Evolutionary conservation across 495 filamentous ascomycete genomes (phyloP).

Genomic region (Tuber indicum): DNA sequence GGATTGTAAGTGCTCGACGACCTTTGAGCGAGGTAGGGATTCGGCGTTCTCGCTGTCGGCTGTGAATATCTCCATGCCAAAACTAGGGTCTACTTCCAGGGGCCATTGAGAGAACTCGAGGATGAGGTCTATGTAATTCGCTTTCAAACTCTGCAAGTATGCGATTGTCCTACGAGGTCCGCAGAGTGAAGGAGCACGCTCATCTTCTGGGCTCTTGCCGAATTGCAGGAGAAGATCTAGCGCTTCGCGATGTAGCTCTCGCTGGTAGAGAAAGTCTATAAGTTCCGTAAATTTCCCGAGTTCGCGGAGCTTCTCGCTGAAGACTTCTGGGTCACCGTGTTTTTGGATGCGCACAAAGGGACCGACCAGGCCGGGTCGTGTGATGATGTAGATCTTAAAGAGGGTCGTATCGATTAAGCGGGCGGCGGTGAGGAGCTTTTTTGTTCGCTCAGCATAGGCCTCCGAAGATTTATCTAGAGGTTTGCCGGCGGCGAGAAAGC

Average conservation of each 20-base stretch:
- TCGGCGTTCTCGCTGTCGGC: constrained; percentile 94
- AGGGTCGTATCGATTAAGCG: constrained; percentile 84
- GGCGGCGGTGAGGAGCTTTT: constrained; percentile 65
- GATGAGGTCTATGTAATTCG: constrained; percentile 83
- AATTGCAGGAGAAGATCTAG: constrained; percentile 76
- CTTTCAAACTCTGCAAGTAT: constrained; percentile 84
- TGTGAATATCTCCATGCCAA: constrained; percentile 94
- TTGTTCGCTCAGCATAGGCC: constrained; percentile 57
- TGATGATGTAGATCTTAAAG: constrained; percentile 90
- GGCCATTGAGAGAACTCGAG: constrained; percentile 91
- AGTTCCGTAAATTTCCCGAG: constrained; percentile 84
- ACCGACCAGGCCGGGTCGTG: constrained; percentile 72
- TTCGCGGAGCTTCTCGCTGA: constrained; percentile 85
- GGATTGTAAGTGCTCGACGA: constrained; percentile 63
- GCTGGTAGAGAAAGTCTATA: constrained; percentile 94
- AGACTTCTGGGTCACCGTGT: constrained; percentile 92
- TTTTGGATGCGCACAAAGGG: constrained; percentile 94
- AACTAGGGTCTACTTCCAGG: constrained; percentile 58
- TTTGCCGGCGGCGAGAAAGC: constrained; percentile 44
- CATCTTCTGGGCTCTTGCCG: constrained; percentile 62
- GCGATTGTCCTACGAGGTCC: constrained; percentile 76
- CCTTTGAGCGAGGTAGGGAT: constrained; percentile 67
- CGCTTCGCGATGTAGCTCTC: constrained; percentile 83
- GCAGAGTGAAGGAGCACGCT: constrained; percentile 60
- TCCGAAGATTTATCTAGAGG: constrained; percentile 37